Percentiles rank a stretch among this genome's conserved stretches.
phyloP scores from a whole-genome alignment of 2,329 filamentous ascomycete genomes.

The Colletotrichum aenigma region DNA sequence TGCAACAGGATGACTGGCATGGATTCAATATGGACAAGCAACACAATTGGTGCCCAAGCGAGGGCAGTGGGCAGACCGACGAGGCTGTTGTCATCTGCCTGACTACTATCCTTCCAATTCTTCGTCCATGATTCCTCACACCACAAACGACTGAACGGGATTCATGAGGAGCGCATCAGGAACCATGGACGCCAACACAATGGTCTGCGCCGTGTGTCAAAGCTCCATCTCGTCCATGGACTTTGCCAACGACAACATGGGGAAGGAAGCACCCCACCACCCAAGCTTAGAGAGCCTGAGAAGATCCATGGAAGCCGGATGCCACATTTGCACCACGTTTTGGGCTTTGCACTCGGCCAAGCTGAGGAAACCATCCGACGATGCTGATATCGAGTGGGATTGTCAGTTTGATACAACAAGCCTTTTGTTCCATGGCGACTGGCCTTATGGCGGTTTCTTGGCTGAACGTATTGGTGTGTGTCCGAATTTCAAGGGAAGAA shows the following conservation, averaged over 20 bases:
- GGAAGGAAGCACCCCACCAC: background rate
- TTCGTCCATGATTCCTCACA: background rate
- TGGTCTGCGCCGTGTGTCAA: background rate
- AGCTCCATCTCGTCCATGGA: background rate
- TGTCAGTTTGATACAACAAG: background rate
- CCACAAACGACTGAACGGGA: background rate
- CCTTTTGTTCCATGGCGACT: background rate
- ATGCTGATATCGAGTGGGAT: background rate
- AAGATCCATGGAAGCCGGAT: background rate
- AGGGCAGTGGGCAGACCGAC: background rate
- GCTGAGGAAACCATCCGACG: background rate
- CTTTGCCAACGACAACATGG: background rate
- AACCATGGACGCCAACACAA: background rate
- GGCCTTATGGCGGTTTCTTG: background rate
- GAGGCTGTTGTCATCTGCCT: background rate
- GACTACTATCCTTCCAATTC: too few species aligned
- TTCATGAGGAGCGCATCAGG: background rate
- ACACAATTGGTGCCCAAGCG: background rate
- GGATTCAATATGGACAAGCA: accelerated
- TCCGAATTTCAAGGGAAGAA: background rate
- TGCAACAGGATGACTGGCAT: background rate
- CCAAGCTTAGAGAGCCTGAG: background rate
- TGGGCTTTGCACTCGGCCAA: background rate
- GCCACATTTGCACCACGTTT: background rate
- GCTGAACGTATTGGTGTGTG: background rate